Conservation (phyloP, 176 grass and related monocot species). For the Aegilops sharonensis region DNA sequence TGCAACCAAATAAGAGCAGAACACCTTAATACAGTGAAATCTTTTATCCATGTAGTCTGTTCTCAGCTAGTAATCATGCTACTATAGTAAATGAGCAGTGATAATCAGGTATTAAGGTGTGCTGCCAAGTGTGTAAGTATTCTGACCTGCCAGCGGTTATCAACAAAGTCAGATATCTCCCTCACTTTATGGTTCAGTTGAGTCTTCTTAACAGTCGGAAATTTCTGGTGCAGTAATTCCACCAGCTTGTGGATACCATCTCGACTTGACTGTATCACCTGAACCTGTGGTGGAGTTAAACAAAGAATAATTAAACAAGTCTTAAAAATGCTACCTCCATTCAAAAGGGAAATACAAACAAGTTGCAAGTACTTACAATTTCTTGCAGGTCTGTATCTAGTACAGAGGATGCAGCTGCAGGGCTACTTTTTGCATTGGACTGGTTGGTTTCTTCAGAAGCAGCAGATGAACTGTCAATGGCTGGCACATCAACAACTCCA, state of each 20-base stretch:
- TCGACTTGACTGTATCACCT: constrained; percentile 58
- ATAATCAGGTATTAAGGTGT: not conserved
- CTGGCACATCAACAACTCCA: constrained; percentile 39
- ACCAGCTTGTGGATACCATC: constrained; percentile 82
- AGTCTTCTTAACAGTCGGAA: constrained; percentile 55
- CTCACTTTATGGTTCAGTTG: constrained; percentile 83
- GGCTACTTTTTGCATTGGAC: constrained; percentile 39
- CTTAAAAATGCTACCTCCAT: constrained; percentile 10
- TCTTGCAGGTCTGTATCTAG: constrained; percentile 67
- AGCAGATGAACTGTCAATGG: constrained; percentile 32
- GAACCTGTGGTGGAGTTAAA: constrained; percentile 55
- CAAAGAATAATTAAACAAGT: constrained; percentile 23
- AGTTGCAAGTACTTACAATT: constrained; percentile 64
- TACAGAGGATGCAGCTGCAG: constrained; percentile 35
- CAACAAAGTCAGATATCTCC: constrained; percentile 77
- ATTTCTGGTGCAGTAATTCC: constrained; percentile 65
- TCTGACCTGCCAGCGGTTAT: constrained; percentile 85
- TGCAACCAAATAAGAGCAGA: constrained; percentile 38
- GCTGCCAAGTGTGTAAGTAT: constrained; percentile 1
- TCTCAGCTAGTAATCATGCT: not conserved
- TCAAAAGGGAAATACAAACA: constrained; percentile 1
- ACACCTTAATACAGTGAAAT: constrained; percentile 5
- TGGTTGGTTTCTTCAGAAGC: constrained; percentile 36
- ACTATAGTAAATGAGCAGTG: not conserved
- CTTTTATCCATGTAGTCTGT: not conserved